Evolutionary conservation across 805 yeast species (phyloP).

Genomic region (Cyberlindnera euphorbiiphila): DNA sequence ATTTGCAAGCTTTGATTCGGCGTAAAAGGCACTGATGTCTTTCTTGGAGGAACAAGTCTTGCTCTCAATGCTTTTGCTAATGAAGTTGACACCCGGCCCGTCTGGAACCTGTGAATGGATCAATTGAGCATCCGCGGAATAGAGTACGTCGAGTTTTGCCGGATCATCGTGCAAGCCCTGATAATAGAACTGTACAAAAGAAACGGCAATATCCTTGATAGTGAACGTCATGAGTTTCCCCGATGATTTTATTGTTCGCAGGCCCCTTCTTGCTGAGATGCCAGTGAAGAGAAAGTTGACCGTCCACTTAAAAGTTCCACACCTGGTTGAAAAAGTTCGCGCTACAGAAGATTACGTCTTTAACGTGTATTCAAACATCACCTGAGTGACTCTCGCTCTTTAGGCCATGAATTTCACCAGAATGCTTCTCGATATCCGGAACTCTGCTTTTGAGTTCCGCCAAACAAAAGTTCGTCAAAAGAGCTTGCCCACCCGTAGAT

Average conservation of each 20-base stretch:
- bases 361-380: no score
- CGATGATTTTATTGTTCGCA: no score
- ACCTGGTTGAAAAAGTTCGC: no score
- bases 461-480: constrained; percentile 61
- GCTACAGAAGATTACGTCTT: no score
- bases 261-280: no score
- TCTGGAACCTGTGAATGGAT: constrained; percentile 38
- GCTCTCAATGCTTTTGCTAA: constrained; percentile 32
- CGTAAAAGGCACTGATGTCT: constrained; percentile 40
- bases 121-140: constrained; percentile 40
- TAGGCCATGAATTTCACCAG: constrained; percentile 52
- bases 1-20: constrained; percentile 39
- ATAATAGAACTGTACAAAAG: constrained; percentile 48
- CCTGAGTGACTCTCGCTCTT: constrained; percentile 28
- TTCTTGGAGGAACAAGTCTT: constrained; percentile 33
- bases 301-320: no score
- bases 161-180: constrained; percentile 42
- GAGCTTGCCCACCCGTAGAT: constrained; percentile 60
- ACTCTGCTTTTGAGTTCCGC: constrained; percentile 43
- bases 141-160: constrained; percentile 38
- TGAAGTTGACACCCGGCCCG: constrained; percentile 30
- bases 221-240: constrained; percentile 7
- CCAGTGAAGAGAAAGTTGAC: no score
- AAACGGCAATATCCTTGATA: constrained; percentile 34
- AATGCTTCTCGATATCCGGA: constrained; percentile 37